Conservation (phyloP, 2,329 filamentous ascomycete genomes). For the Neofusicoccum sp. region DNA sequence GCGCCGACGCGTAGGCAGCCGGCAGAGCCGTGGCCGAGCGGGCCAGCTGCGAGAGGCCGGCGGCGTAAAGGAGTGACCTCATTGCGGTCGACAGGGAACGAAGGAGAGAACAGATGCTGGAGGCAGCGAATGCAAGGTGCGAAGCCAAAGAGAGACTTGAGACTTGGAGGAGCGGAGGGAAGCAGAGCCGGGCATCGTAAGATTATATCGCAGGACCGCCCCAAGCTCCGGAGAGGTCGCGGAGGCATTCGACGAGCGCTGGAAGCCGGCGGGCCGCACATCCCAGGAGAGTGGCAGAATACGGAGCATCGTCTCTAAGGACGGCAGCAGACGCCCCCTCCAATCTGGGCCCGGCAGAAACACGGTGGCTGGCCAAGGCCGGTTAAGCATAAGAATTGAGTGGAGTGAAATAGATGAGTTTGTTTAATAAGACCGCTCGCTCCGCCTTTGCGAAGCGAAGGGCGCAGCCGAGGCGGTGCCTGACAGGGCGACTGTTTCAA, state of each 20-base stretch:
- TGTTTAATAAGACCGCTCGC: neutral
- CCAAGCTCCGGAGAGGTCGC: neutral
- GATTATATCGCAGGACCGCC: neutral
- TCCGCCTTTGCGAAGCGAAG: constrained; percentile 1
- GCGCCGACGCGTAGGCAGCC: neutral
- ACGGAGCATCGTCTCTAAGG: neutral
- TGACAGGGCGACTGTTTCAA: too few species aligned
- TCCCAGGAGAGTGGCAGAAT: neutral
- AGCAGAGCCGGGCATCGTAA: neutral
- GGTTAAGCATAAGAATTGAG: constrained; percentile 11
- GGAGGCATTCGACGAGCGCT: neutral
- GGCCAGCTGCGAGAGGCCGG: constrained; percentile 6
- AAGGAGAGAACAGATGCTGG: neutral
- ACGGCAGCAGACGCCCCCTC: neutral
- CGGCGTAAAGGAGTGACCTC: constrained; percentile 12
- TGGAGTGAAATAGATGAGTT: neutral
- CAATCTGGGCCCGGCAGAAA: neutral
- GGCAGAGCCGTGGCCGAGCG: neutral
- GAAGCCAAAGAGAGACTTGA: neutral
- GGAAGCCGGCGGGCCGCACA: constrained; percentile 11
- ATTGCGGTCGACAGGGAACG: neutral
- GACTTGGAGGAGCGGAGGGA: neutral
- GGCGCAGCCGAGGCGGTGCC: neutral
- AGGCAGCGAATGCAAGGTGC: neutral
- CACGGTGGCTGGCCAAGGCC: neutral